These are phyloP conservation scores for Manihot esculenta DNA, from an alignment of 441 rosid genomes.

Conservation along the genomic window DNA sequence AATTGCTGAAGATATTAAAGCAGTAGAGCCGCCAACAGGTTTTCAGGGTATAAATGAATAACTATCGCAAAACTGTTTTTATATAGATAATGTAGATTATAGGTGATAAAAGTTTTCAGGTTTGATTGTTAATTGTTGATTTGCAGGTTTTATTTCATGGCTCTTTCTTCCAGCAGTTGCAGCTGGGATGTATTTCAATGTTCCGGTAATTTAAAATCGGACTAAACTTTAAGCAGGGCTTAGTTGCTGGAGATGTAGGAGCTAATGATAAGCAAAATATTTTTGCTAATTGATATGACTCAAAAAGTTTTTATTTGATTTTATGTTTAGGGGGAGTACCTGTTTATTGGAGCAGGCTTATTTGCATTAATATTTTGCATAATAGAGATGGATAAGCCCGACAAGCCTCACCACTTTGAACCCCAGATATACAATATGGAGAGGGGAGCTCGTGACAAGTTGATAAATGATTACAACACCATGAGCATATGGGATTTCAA, in stretches of 20 bases:
- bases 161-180: conserved; percentile 81
- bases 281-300: background rate
- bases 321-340: conserved; percentile 59
- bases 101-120: background rate
- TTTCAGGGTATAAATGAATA: conserved; percentile 57
- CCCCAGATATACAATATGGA: conserved; percentile 88
- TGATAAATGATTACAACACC: conserved; percentile 71
- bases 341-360: conserved; percentile 75
- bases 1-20: conserved; percentile 55
- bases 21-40: conserved; percentile 71
- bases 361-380: conserved; percentile 59
- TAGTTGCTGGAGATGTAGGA: no score
- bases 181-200: conserved; percentile 63
- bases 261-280: background rate
- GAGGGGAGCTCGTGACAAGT: conserved; percentile 86
- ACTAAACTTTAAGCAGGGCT: background rate
- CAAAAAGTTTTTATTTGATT: background rate
- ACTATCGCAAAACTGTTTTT: background rate
- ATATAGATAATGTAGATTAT: background rate
- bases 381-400: conserved; percentile 91
- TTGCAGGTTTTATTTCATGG: conserved; percentile 71
- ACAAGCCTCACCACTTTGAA: conserved; percentile 83
- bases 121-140: conserved; percentile 5
- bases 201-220: conserved; percentile 46
- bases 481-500: conserved; percentile 94